phyloP scores from a whole-genome alignment of 73 alveolate genomes.

The Paraurostyla sp. region DNA sequence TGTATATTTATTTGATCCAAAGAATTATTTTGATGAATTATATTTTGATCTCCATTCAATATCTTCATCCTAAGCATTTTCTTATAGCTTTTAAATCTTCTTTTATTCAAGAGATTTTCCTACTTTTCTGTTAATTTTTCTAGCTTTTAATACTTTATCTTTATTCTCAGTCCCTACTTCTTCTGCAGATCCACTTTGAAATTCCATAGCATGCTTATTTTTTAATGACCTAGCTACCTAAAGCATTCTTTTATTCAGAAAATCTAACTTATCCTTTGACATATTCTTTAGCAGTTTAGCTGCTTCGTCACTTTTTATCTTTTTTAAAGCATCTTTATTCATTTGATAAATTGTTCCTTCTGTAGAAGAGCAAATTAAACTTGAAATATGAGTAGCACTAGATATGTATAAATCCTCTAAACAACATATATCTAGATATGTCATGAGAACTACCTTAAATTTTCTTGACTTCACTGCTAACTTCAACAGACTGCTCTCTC shows the following conservation, averaged over 20 bases:
- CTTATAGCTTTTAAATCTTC: too few species aligned
- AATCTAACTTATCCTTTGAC: conserved; percentile 15
- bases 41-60: too few species aligned
- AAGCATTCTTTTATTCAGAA: neutral
- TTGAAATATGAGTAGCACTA: neutral
- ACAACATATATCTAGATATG: conserved; percentile 4
- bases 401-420: neutral
- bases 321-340: neutral
- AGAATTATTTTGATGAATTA: too few species aligned
- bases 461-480: neutral
- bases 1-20: too few species aligned
- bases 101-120: too few species aligned
- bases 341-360: conserved; percentile 25
- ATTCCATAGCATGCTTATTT: neutral
- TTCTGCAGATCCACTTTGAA: neutral
- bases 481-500: too few species aligned
- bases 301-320: conserved; percentile 36
- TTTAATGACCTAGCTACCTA: conserved; percentile 17
- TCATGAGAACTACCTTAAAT: neutral
- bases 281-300: neutral
- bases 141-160: neutral
- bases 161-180: neutral
- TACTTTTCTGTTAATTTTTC: too few species aligned
- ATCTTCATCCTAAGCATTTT: too few species aligned
- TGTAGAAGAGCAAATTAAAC: neutral